Conservation (phyloP, 2,329 filamentous ascomycete genomes). For the Alternaria alternata region DNA sequence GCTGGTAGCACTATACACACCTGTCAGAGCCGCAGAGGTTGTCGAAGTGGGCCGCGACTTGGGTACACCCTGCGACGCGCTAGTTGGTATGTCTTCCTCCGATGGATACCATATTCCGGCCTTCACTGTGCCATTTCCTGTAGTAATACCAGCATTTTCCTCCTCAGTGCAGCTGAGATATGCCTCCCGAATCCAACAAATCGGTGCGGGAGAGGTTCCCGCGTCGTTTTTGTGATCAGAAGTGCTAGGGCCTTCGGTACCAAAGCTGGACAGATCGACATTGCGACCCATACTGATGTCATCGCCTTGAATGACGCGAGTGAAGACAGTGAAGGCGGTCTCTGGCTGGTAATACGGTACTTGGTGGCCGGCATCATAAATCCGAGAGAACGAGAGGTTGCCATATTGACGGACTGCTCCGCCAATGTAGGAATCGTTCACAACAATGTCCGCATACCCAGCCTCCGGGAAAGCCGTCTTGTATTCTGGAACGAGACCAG, state of each 20-base stretch:
- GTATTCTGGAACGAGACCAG: conserved; percentile 54
- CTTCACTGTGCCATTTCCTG: conserved; percentile 53
- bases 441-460: conserved; percentile 76
- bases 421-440: conserved; percentile 72
- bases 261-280: conserved; percentile 62
- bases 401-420: conserved; percentile 78
- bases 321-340: conserved; percentile 62
- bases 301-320: conserved; percentile 58
- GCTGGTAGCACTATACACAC: conserved; percentile 17
- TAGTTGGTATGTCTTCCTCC: conserved; percentile 11
- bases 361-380: conserved; percentile 62
- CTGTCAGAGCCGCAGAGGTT: conserved; percentile 1
- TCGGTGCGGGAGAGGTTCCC: conserved; percentile 59
- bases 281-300: conserved; percentile 59
- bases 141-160: conserved; percentile 58
- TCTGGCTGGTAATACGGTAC: conserved; percentile 55
- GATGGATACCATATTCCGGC: conserved; percentile 30
- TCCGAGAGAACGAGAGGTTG: conserved; percentile 64
- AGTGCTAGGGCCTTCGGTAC: conserved; percentile 65
- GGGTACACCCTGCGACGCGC: background rate
- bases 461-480: conserved; percentile 65
- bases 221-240: conserved; percentile 65
- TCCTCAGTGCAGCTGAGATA: conserved; percentile 62
- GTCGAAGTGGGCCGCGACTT: background rate
- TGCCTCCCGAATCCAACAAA: conserved; percentile 67